Base-by-base conservation (phyloP, 768 basidiomycete genomes). In the Suillus americanus region DNA sequence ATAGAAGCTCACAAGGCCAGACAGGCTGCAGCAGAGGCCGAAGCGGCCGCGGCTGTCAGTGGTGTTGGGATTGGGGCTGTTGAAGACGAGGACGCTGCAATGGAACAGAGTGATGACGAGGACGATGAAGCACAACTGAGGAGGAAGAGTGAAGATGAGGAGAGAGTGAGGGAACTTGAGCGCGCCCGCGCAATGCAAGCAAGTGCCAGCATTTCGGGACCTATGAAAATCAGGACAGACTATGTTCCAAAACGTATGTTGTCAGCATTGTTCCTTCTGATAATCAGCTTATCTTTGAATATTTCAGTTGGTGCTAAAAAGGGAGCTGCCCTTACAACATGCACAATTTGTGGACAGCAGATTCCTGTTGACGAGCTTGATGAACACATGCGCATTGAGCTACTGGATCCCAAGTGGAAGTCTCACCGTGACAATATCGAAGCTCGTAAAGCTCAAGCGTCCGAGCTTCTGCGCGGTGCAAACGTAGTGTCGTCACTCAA, bases 401-500 rank as follows among this genome's bases (percentile, higher is more conserved):
- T 98, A 66, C 85, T 99, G 69, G 97, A 99, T 78, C 97, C 97
- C 48, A 89, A 90, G 75, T 99, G 97, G 96, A 98, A 98, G 77
- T 94, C 95, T 67, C 94, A 97, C 75, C 91, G 97, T 68, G 91
- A 95, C 71, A 85, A 80, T 13, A 79, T 96, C 70, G 97, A 99
- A 75, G 86, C 90, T 40, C 91, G 96, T 75, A 94, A 94, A 73
- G 91, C 92, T 6, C 91, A 94, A 73, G 89, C 92, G 6, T 92
- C 92, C 20, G 93, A 95, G 71, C 81, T 95, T 23, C 89, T 95
- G 72, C 87, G 90, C 61, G 94, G 95, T 68, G 95, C 97, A 25
- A 94, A 99, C 74, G 95, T 99, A 60, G 91, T 94, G 20, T 89
- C 92, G 0, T 97, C 97, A 33, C 89, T 99, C 71, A 92, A 90